Evolutionary conservation across 1,284 basidiomycete species (phyloP), one percentile per base, ranked within the genome.

Genomic region (Pseudozyma flocculosa): DNA sequence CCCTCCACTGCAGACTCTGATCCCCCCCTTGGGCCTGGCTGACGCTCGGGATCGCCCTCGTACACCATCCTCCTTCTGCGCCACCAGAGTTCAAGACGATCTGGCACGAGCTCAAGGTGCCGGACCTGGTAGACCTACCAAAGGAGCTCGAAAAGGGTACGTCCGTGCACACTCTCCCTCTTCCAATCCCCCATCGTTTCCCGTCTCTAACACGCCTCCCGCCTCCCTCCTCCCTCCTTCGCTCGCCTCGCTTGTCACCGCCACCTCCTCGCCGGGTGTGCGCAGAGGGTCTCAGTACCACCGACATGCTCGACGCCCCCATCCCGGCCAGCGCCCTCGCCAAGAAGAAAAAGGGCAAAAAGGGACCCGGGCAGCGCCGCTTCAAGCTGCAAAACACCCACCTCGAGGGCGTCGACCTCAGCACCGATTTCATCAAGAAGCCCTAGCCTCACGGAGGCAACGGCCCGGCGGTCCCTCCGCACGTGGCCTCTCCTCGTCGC

Each of bases 301-400:
- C 71, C 18, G 57, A 65, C 22, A 64, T 62, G 61, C 45, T 69
- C 38, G 68, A 72, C 22, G 43, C 56, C 2, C 61, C 70, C 26
- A 54, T 68, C 53, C 59, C 67, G 4, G 50, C 50, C 3, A 44
- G 54, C 5, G 48, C 58, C n/a, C 32, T 51, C 4, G 59, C 57
- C n/a, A 63, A 65, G 37, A 63, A 57, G 47, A 70, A 68, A 29
- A 64, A 69, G 48, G 64, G 64, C 54, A 64, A 64, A 22, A 65
- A 68, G 37, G 67, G 63, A 7, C 26, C 63, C 2, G 70, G 67
- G 18, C 58, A 64, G 23, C 60, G 70, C 32, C 50, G 58, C 13
- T 65, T 86, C 61, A 86, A 88, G 68, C 85, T 93, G 61, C 92
- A 90, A 44, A 94, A 93, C 71, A 87, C 87, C 2, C 92, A 92